Percentiles rank a stretch among this genome's conserved stretches.
These are phyloP conservation scores for Ophiostoma himal-ulmi DNA, from an alignment of 2,329 filamentous ascomycete species.

Conservation along the genomic window DNA sequence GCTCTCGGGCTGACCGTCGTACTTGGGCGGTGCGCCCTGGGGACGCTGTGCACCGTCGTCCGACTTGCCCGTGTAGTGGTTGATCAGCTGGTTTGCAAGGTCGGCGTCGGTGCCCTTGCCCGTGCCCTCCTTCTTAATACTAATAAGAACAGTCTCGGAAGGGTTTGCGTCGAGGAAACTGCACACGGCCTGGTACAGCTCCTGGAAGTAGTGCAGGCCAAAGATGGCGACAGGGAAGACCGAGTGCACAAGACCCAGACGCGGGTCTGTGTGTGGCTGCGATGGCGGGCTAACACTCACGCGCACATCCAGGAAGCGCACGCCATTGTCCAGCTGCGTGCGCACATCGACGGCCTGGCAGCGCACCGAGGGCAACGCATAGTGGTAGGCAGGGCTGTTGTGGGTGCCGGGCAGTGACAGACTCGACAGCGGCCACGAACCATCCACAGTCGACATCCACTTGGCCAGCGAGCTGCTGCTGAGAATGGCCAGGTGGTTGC, in stretches of 20 bases:
- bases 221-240: constrained; percentile 83
- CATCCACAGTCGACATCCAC: constrained; percentile 76
- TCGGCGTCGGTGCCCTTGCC: constrained; percentile 75
- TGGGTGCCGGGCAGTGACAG: constrained; percentile 93
- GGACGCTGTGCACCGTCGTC: constrained; percentile 20
- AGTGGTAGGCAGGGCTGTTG: constrained; percentile 81
- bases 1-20: constrained; percentile 15
- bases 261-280: constrained; percentile 45
- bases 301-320: constrained; percentile 90
- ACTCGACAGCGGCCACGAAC: constrained; percentile 66
- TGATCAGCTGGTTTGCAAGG: constrained; percentile 65
- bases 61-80: constrained; percentile 57
- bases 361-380: constrained; percentile 82
- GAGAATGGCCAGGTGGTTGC: constrained; percentile 57
- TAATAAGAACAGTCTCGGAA: constrained; percentile 77
- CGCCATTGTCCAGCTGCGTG: constrained; percentile 79
- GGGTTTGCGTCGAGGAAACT: constrained; percentile 72
- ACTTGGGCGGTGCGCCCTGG: not conserved
- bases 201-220: constrained; percentile 72
- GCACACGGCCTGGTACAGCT: constrained; percentile 65
- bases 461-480: constrained; percentile 61
- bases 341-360: constrained; percentile 77
- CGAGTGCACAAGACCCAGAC: constrained; percentile 78
- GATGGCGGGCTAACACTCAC: constrained; percentile 47
- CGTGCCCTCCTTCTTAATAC: constrained; percentile 83